Conservation (phyloP, 2,329 filamentous ascomycete species). For the Seiridium unicorne region DNA sequence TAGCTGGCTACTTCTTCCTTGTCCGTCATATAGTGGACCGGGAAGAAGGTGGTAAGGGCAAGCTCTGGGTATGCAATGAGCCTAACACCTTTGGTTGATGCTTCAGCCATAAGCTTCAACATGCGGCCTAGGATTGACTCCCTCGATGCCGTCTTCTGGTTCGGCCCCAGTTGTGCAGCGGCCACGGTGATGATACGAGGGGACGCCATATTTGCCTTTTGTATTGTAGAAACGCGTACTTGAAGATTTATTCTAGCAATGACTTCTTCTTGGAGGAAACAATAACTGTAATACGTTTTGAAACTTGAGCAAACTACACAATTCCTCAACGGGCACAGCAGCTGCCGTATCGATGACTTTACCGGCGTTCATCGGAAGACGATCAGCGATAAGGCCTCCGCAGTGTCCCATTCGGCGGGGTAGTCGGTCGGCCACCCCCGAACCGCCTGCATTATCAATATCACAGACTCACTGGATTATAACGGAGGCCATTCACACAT, state of each 20-base stretch:
- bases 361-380: neutral
- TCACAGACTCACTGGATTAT: no score
- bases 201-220: neutral
- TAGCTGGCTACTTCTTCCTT: conserved; percentile 41
- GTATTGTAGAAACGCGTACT: neutral
- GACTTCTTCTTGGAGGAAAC: no score
- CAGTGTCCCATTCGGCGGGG: conserved; percentile 4
- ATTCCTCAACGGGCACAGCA: neutral
- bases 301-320: no score
- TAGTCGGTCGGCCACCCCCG: neutral
- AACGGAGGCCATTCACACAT: neutral
- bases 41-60: conserved; percentile 58
- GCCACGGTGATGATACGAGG: conserved; percentile 38
- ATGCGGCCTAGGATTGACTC: conserved; percentile 44
- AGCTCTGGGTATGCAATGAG: conserved; percentile 53
- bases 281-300: no score
- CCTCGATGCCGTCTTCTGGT: conserved; percentile 38
- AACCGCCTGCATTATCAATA: neutral
- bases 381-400: neutral
- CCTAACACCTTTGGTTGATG: conserved; percentile 40
- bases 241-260: neutral
- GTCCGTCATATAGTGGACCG: conserved; percentile 45
- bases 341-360: neutral
- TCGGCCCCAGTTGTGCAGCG: conserved; percentile 52
- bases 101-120: conserved; percentile 44